Evolutionary conservation across 306 rosid genomes (phyloP).

Genomic region (Corylus heterophylla): DNA sequence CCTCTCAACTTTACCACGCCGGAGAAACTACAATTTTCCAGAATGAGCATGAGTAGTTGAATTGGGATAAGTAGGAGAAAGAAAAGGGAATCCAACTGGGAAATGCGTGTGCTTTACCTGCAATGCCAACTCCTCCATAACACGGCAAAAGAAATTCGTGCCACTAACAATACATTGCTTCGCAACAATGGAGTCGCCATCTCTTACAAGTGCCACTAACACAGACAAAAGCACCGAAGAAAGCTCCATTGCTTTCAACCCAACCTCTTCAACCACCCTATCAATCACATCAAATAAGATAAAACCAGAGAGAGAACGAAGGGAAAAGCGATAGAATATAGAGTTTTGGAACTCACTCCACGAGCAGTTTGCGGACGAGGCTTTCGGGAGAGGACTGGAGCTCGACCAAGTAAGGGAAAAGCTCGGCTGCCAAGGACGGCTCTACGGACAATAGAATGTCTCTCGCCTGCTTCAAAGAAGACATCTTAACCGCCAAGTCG

Average conservation of each 20-base stretch:
- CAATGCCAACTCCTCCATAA: conserved; percentile 71
- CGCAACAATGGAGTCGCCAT: conserved; percentile 51
- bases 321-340: background rate
- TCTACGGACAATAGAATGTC: conserved; percentile 67
- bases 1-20: conserved; percentile 82
- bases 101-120: conserved; percentile 51
- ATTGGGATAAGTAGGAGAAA: conserved; percentile 11
- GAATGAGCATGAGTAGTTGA: conserved; percentile 29
- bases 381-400: conserved; percentile 82
- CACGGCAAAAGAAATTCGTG: conserved; percentile 54
- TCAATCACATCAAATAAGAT: conserved; percentile 16
- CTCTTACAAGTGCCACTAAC: conserved; percentile 62
- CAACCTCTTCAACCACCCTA: conserved; percentile 87
- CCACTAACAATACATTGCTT: conserved; percentile 73
- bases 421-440: conserved; percentile 66
- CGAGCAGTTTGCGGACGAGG: conserved; percentile 76
- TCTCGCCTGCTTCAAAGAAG: conserved; percentile 75
- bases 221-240: conserved; percentile 62
- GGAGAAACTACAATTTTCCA: conserved; percentile 61
- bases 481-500: conserved; percentile 79
- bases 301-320: background rate
- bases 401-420: conserved; percentile 80
- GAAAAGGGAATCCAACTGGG: background rate
- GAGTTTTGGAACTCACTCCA: conserved; percentile 62
- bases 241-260: conserved; percentile 70